phyloP scores from a whole-genome alignment of 306 rosid genomes.

The Hippophae rhamnoides region DNA sequence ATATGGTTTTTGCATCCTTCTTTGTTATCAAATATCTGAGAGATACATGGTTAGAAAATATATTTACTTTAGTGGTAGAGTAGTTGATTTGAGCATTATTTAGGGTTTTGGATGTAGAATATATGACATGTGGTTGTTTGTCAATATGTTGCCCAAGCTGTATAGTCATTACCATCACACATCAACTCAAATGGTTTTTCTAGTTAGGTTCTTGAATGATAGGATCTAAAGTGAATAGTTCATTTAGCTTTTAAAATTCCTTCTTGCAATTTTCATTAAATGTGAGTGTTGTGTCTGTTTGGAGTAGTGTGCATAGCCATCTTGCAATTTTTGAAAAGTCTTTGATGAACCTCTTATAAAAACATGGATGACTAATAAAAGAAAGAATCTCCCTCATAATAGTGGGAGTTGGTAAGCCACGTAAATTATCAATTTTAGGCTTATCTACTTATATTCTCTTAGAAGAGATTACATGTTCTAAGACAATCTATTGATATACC shows the following conservation, averaged over 20 bases:
- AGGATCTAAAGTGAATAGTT: not conserved
- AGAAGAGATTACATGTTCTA: not conserved
- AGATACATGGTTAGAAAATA: not conserved
- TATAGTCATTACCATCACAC: not conserved
- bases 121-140: not conserved
- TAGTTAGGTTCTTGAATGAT: not conserved
- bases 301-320: not conserved
- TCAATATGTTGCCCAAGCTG: not conserved
- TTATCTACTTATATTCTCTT: not conserved
- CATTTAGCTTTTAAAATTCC: not conserved
- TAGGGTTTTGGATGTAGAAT: not conserved
- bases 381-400: too few species aligned
- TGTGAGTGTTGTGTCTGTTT: not conserved
- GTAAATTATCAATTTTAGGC: not conserved
- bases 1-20: not conserved
- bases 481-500: not conserved
- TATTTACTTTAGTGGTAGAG: not conserved
- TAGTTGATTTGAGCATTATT: not conserved
- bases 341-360: not conserved
- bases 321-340: not conserved
- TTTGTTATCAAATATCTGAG: not conserved
- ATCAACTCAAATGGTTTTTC: not conserved
- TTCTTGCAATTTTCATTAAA: not conserved
- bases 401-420: not conserved
- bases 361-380: slow-evolving; percentile 4